Conservation (phyloP, 2,329 filamentous ascomycete species). For the Chaetomium sp. region DNA sequence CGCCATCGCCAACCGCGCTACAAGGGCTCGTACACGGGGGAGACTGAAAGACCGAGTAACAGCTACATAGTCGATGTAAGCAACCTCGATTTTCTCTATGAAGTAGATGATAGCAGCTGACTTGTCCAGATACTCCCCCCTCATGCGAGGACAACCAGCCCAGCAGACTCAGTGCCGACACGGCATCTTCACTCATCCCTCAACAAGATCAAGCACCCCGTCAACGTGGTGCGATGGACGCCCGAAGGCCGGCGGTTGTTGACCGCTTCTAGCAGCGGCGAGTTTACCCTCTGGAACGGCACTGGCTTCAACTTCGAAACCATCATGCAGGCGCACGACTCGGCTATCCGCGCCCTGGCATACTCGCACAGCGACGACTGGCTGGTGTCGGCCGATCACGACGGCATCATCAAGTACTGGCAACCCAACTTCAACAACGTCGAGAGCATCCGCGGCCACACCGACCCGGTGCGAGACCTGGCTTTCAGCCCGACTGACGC, state of each 20-base stretch:
- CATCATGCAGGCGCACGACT: conserved; percentile 96
- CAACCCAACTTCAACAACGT: conserved; percentile 99
- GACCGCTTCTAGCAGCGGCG: conserved; percentile 91
- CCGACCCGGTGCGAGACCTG: conserved; percentile 82
- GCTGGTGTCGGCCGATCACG: conserved; percentile 92
- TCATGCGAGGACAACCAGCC: conserved; percentile 62
- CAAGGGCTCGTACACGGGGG: conserved; percentile 63
- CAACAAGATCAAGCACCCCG: conserved; percentile 95
- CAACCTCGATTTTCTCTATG: conserved; percentile 12
- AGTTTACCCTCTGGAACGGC: conserved; percentile 98
- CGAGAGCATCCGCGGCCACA: conserved; percentile 85
- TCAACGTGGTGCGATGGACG: conserved; percentile 97
- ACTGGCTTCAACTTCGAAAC: conserved; percentile 99
- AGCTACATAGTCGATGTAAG: conserved; percentile 87
- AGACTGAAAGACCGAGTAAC: conserved; percentile 74
- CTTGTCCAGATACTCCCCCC: conserved; percentile 73
- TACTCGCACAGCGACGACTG: conserved; percentile 97
- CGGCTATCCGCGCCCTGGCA: conserved; percentile 70
- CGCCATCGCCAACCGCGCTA: conserved; percentile 72
- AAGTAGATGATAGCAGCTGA: conserved; percentile 8
- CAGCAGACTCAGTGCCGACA: conserved; percentile 84
- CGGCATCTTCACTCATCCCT: conserved; percentile 96
- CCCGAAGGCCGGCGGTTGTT: conserved; percentile 87
- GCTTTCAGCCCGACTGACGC: conserved; percentile 90
- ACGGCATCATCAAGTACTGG: conserved; percentile 96